Evolutionary conservation across 75 land plant species (phyloP).

Genomic region (Sequoia sempervirens): DNA sequence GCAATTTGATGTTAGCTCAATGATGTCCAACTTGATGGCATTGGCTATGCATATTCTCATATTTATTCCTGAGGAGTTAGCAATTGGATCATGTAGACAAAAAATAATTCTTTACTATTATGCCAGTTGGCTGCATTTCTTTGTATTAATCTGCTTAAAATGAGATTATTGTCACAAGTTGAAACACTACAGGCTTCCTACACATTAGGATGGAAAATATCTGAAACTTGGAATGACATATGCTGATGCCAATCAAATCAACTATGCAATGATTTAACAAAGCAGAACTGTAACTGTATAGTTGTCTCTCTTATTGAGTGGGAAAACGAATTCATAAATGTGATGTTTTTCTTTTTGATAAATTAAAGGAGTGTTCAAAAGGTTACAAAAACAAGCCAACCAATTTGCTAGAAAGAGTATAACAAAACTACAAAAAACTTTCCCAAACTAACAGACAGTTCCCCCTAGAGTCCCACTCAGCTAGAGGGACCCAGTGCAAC

Average conservation of each 20-base stretch:
- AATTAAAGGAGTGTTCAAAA: too few relatives aligned
- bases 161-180: not conserved
- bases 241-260: not conserved
- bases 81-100: not conserved
- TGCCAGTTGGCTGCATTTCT: not conserved
- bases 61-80: not conserved
- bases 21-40: not conserved
- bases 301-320: too few relatives aligned
- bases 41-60: not conserved
- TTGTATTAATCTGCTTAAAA: not conserved
- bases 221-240: not conserved
- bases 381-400: too few relatives aligned
- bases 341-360: too few relatives aligned
- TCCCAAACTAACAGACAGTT: too few relatives aligned
- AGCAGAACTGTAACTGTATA: not conserved
- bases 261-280: not conserved
- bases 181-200: not conserved
- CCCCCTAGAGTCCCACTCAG: too few relatives aligned
- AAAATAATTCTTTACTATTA: not conserved
- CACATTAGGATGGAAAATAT: not conserved
- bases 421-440: too few relatives aligned
- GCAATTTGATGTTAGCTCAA: not conserved
- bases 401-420: too few relatives aligned
- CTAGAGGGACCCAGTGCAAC: too few relatives aligned
- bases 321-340: too few relatives aligned